phyloP scores from a whole-genome alignment of 257 asterid species.

The Solanum tarijense region DNA sequence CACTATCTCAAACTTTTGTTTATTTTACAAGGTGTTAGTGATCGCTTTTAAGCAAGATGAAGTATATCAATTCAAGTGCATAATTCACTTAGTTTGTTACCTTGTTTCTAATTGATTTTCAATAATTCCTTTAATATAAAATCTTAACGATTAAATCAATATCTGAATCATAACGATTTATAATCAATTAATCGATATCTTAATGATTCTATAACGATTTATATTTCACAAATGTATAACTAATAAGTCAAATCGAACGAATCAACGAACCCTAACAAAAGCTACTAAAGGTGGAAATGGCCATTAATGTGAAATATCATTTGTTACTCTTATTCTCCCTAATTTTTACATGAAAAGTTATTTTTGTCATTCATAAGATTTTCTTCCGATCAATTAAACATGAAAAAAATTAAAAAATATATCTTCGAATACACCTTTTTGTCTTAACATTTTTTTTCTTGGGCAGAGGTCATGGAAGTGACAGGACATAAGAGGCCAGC shows the following conservation, averaged over 20 bases:
- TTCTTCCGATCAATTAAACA: background rate
- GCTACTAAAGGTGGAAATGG: background rate
- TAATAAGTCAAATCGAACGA: no score
- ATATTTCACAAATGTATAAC: no score
- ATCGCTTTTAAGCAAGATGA: background rate
- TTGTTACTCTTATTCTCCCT: background rate
- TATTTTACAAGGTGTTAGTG: background rate
- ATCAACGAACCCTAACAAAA: no score
- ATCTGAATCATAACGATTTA: no score
- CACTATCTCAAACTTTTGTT: background rate
- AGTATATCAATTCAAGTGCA: background rate
- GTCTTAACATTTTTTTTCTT: background rate
- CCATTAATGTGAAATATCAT: no score
- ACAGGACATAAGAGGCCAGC: background rate
- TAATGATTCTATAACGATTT: no score
- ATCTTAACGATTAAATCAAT: no score
- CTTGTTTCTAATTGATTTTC: no score
- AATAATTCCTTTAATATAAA: no score
- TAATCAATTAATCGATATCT: no score
- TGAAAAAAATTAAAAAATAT: no score
- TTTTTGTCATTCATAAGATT: background rate
- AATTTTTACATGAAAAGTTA: background rate
- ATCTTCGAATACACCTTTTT: background rate
- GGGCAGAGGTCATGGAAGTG: background rate
- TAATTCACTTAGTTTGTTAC: no score